These are phyloP conservation scores for Chloranthus sessilifolius DNA, from an alignment of 164 flowering plant genomes.

Conservation along the genomic window DNA sequence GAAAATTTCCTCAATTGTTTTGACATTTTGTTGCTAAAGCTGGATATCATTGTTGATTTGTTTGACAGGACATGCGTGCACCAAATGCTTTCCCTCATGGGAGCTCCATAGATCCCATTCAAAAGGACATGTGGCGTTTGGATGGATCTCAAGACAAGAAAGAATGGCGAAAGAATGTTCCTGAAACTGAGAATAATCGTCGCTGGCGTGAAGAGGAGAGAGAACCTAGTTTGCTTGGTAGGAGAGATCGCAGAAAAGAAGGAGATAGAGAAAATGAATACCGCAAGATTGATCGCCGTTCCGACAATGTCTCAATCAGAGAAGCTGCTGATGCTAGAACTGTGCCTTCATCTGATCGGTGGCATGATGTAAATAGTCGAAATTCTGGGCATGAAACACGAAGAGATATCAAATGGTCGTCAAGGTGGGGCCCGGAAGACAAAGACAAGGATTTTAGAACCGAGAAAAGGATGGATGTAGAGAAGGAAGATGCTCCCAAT, in stretches of 20 bases:
- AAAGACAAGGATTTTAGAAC: conserved; percentile 61
- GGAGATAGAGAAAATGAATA: conserved; percentile 14
- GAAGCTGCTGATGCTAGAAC: conserved; percentile 46
- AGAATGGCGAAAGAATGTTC: conserved; percentile 50
- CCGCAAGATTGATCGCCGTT: conserved; percentile 33
- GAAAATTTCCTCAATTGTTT: no score
- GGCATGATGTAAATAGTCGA: conserved; percentile 57
- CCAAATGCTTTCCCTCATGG: conserved; percentile 27
- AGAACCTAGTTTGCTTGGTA: conserved; percentile 67
- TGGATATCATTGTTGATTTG: not conserved
- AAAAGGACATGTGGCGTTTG: conserved; percentile 62
- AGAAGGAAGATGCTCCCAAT: conserved; percentile 56
- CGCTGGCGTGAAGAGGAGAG: conserved; percentile 98
- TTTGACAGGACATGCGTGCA: conserved; percentile 46
- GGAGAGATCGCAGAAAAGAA: conserved; percentile 70
- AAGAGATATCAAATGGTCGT: conserved; percentile 78
- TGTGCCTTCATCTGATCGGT: conserved; percentile 51
- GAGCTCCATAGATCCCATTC: conserved; percentile 30
- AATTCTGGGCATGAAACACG: conserved; percentile 54
- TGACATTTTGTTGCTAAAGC: conserved; percentile 2
- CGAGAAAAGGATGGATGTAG: conserved; percentile 51
- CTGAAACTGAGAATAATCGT: conserved; percentile 54
- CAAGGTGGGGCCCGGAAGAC: conserved; percentile 94
- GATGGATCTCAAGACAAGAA: conserved; percentile 70
- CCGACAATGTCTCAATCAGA: conserved; percentile 33